Evolutionary conservation across 441 rosid species (phyloP).

Genomic region (Omphalea diandra): DNA sequence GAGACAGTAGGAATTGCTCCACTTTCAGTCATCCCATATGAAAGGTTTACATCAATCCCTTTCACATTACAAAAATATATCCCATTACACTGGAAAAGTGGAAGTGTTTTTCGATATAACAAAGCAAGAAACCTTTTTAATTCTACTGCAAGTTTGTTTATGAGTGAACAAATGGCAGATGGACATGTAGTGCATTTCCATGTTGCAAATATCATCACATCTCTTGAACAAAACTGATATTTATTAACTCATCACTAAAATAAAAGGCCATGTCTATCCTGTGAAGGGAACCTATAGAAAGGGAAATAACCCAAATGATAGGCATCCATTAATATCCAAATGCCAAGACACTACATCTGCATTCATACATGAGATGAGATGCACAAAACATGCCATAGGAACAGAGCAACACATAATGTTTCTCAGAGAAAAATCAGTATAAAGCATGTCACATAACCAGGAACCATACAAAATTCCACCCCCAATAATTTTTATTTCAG

Average conservation of each 20-base stretch:
- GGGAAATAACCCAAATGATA: not conserved
- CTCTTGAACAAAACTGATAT: not conserved
- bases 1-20: not conserved
- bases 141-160: not conserved
- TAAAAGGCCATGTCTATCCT: not conserved
- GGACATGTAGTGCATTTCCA: not conserved
- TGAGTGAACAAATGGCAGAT: not conserved
- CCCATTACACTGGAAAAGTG: not conserved
- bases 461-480: no score
- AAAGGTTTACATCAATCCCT: not conserved
- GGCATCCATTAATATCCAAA: not conserved
- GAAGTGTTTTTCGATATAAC: not conserved
- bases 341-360: not conserved
- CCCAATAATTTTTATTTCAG: no score
- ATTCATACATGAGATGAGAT: not conserved
- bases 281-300: no score
- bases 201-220: not conserved
- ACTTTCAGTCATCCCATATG: not conserved
- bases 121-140: not conserved
- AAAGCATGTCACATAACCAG: no score
- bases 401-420: no score
- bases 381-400: no score
- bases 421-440: no score
- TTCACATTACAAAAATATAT: not conserved
- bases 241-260: not conserved